A percentile compares a stretch with the other conserved stretches of the same genome.
These are phyloP conservation scores for Paxillus ammoniavirescens DNA, from an alignment of 768 basidiomycete species.

Conservation along the genomic window DNA sequence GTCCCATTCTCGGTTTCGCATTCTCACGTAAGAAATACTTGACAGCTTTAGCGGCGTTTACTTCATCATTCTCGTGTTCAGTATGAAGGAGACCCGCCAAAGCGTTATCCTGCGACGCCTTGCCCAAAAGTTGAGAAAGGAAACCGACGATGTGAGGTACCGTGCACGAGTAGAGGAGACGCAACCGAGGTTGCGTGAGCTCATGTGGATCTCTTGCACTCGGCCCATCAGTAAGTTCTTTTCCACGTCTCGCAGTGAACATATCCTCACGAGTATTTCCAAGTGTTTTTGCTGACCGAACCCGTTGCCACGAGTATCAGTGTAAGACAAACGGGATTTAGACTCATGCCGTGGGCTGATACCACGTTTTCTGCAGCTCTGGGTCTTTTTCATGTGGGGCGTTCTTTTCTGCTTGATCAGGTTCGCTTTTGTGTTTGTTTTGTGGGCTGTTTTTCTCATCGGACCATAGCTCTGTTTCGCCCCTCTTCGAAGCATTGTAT, in stretches of 20 bases:
- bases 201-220: conserved; percentile 69
- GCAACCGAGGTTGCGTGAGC: conserved; percentile 44
- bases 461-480: conserved; percentile 46
- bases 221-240: conserved; percentile 63
- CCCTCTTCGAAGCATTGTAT: conserved; percentile 54
- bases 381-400: conserved; percentile 74
- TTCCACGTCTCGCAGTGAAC: background rate
- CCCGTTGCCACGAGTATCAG: conserved; percentile 72
- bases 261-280: background rate
- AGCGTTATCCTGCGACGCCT: conserved; percentile 48
- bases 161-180: conserved; percentile 65
- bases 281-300: conserved; percentile 39
- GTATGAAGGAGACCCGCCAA: conserved; percentile 71
- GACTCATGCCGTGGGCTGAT: background rate
- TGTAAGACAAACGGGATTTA: conserved; percentile 36
- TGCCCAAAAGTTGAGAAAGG: conserved; percentile 60
- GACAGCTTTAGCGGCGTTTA: conserved; percentile 52
- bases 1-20: background rate
- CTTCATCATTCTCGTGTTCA: conserved; percentile 46
- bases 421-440: conserved; percentile 25
- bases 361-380: conserved; percentile 40
- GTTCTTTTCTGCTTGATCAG: conserved; percentile 65
- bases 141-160: conserved; percentile 64
- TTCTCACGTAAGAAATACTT: background rate
- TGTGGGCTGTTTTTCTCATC: background rate